Evolutionary conservation across 169 alveolate species (phyloP).

Genomic region (Plasmodium gallinaceum): DNA sequence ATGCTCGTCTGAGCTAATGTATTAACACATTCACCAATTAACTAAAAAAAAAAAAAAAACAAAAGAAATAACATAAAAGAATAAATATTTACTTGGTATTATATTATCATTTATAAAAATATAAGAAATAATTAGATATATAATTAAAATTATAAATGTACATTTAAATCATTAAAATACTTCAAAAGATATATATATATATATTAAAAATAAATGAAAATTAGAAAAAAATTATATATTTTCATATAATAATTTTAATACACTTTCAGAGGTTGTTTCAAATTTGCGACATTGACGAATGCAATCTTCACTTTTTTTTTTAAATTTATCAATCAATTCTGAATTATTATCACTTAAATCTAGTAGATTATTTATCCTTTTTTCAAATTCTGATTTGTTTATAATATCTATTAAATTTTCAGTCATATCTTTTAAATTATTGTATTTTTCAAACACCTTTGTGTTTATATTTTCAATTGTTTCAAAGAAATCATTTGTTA

Average conservation of each 20-base stretch:
- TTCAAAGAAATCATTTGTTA: slow-evolving; percentile 68
- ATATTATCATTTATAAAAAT: too few relatives aligned
- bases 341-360: slow-evolving; percentile 35
- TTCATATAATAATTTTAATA: background rate
- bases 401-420: slow-evolving; percentile 25
- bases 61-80: background rate
- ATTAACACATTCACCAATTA: slow-evolving; percentile 65
- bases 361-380: slow-evolving; percentile 29
- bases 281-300: slow-evolving; percentile 70
- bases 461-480: slow-evolving; percentile 72
- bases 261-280: slow-evolving; percentile 75
- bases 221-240: background rate
- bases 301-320: slow-evolving; percentile 72
- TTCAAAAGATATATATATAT: slow-evolving; percentile 1
- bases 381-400: slow-evolving; percentile 42
- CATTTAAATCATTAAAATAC: background rate
- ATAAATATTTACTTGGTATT: background rate
- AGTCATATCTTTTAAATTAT: slow-evolving; percentile 39
- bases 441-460: slow-evolving; percentile 55
- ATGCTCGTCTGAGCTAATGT: slow-evolving; percentile 59
- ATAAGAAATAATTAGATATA: too few relatives aligned
- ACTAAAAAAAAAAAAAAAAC: slow-evolving; percentile 2
- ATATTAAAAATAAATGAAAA: background rate
- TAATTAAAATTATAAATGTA: background rate
- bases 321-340: slow-evolving; percentile 44